Evolutionary conservation across 225 moss, liverwort and hornwort species (phyloP).

Genomic region (Physcomitrium patens): DNA sequence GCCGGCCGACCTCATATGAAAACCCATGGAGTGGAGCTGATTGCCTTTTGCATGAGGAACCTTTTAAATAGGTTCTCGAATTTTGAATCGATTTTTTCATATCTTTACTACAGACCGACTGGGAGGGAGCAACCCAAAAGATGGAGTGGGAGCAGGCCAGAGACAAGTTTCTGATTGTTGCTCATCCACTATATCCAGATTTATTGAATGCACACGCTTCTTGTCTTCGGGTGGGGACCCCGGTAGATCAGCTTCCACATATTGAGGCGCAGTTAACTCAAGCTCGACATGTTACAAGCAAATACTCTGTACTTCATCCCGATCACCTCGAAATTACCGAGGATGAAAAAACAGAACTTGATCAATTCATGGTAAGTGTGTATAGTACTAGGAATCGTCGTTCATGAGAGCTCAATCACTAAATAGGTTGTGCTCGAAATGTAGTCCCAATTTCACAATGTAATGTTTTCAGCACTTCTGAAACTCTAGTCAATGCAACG

Average conservation of each 20-base stretch:
- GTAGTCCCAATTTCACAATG: not conserved
- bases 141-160: conserved; percentile 63
- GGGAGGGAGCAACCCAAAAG: conserved; percentile 50
- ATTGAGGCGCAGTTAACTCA: conserved; percentile 68
- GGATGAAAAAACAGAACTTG: conserved; percentile 64
- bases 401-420: not conserved
- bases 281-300: conserved; percentile 42
- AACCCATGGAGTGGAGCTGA: too few relatives aligned
- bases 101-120: conserved; percentile 34
- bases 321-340: conserved; percentile 45
- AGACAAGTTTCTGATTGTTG: conserved; percentile 62
- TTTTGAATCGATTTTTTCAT: not conserved
- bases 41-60: too few relatives aligned
- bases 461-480: not conserved
- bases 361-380: conserved; percentile 71
- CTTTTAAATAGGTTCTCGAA: too few relatives aligned
- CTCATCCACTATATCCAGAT: conserved; percentile 70
- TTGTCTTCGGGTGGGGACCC: conserved; percentile 71
- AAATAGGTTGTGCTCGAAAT: not conserved
- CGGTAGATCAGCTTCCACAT: conserved; percentile 64
- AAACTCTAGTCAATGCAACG: not conserved
- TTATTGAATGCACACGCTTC: conserved; percentile 69
- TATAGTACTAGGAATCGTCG: not conserved
- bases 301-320: conserved; percentile 45
- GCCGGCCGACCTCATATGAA: too few relatives aligned